Evolutionary conservation across 2,329 filamentous ascomycete genomes (phyloP), one percentile per base, ranked within the genome.

Genomic region (Rosellinia necatrix): DNA sequence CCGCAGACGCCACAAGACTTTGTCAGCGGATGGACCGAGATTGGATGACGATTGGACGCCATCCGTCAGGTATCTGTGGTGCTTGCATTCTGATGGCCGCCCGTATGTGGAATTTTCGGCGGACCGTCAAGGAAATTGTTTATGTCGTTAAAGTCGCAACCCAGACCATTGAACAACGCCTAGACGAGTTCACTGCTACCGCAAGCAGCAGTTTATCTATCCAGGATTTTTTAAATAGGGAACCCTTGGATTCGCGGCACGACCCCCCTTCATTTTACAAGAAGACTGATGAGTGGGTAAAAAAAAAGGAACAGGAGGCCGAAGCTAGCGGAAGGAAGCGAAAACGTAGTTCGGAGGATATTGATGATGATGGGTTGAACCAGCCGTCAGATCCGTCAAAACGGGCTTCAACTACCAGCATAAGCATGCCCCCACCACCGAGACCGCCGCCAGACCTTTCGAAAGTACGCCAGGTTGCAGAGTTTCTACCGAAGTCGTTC

Each of bases 71-170:
- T 63, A 88, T 97, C 51, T 97, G 92, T 71, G 94, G 94, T 59
- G 94, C 94, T 10, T 96, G 92, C 64, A 82, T 99, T 43, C 90
- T 99, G 59, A 88, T 99, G 71, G 94, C 94, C 6, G 93, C 94
- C 7, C 89, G 94, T 49, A 97, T 97, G 89, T 96, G 97, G 81
- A 97, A 97, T 73, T 99, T 96, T 70, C 89, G 93, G 40, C 87
- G 94, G 15, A 96, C 92, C 0, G 86, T 96, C 10, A 85, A 92
- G 25, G 94, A 99, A 74, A 90, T 99, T 7, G 93, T 97, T n/a
- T 97, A 96, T 71, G 90, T 97, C 32, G 93, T 97, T 71, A 97
- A 97, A 71, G 92, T 97, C 47, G 96, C 92, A 37, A 96, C 96
- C 63, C 84, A 91, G 59, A 99, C 94, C 6, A 91, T 99, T 58